These are phyloP conservation scores for Leccinum incarnatum DNA, from an alignment of 768 basidiomycete genomes.

Conservation along the genomic window DNA sequence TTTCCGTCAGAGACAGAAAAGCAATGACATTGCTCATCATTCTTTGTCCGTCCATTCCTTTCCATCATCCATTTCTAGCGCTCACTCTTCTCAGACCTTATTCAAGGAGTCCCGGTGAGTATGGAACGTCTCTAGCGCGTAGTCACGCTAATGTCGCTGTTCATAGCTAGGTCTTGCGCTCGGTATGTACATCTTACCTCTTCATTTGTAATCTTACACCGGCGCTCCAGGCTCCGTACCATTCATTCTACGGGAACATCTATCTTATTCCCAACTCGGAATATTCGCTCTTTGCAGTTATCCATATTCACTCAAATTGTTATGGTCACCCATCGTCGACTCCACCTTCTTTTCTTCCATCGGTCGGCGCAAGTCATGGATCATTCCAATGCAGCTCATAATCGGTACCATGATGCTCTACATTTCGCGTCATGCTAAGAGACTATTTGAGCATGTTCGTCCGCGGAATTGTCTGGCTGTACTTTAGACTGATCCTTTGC, in stretches of 20 bases:
- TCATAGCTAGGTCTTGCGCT: conserved; percentile 82
- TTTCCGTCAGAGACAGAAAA: conserved; percentile 75
- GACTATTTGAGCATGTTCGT: conserved; percentile 73
- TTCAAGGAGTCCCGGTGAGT: conserved; percentile 89
- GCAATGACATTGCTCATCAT: conserved; percentile 83
- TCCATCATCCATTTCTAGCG: conserved; percentile 6
- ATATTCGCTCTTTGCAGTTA: conserved; percentile 91
- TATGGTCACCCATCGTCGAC: conserved; percentile 98
- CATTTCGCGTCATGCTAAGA: conserved; percentile 71
- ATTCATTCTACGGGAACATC: conserved; percentile 90
- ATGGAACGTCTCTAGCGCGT: conserved; percentile 8
- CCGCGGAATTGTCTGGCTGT: conserved; percentile 1
- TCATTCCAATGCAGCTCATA: conserved; percentile 93
- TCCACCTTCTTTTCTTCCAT: conserved; percentile 76
- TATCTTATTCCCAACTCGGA: conserved; percentile 96
- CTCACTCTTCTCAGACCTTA: conserved; percentile 49
- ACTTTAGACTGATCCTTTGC: conserved; percentile 8
- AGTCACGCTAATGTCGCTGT: conserved; percentile 5
- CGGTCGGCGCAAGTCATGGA: conserved; percentile 98
- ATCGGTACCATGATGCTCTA: conserved; percentile 83
- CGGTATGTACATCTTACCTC: conserved; percentile 41
- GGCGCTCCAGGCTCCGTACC: conserved; percentile 78
- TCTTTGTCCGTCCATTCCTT: conserved; percentile 63
- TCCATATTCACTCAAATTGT: conserved; percentile 93
- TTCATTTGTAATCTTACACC: conserved; percentile 4